A percentile compares a stretch with the other conserved stretches of the same genome.
These are phyloP conservation scores for Trichoderma sp. DNA, from an alignment of 2,329 filamentous ascomycete species.

Conservation along the genomic window DNA sequence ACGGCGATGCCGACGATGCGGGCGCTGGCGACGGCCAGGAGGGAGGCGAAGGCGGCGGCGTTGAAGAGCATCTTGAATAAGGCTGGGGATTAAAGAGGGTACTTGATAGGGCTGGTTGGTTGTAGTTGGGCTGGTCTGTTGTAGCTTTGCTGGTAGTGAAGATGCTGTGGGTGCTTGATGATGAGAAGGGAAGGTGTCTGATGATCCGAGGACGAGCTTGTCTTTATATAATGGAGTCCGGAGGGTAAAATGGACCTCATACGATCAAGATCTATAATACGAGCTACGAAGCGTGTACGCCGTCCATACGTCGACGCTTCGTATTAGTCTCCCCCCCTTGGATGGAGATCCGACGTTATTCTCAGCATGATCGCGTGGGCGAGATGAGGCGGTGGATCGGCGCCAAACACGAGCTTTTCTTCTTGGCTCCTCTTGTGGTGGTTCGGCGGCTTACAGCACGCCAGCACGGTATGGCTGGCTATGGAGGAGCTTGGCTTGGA, in stretches of 20 bases:
- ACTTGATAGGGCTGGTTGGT: too few species aligned
- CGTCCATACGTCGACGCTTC: too few species aligned
- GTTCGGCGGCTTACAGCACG: neutral
- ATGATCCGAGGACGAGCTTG: neutral
- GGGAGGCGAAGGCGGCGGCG: conserved; percentile 32
- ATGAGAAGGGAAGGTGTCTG: neutral
- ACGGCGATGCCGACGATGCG: conserved; percentile 49
- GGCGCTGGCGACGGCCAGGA: conserved; percentile 39
- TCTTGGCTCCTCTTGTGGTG: conserved; percentile 7
- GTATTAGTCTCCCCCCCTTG: too few species aligned
- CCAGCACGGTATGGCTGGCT: too few species aligned
- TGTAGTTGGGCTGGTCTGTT: too few species aligned
- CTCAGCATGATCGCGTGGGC: neutral
- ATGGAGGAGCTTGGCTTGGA: neutral
- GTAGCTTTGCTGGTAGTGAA: neutral
- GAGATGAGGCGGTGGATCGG: neutral
- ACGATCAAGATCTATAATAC: conserved; percentile 1
- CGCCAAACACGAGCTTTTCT: conserved; percentile 19
- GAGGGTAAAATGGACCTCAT: neutral
- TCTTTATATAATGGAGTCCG: conserved; percentile 5
- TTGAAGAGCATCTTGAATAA: conserved; percentile 33
- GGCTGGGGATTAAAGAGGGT: neutral
- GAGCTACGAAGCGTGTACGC: neutral
- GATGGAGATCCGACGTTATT: conserved; percentile 1
- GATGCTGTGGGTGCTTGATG: neutral